These are phyloP conservation scores for Barnettozyma botsteinii DNA, from an alignment of 805 yeast species.

Conservation along the genomic window DNA sequence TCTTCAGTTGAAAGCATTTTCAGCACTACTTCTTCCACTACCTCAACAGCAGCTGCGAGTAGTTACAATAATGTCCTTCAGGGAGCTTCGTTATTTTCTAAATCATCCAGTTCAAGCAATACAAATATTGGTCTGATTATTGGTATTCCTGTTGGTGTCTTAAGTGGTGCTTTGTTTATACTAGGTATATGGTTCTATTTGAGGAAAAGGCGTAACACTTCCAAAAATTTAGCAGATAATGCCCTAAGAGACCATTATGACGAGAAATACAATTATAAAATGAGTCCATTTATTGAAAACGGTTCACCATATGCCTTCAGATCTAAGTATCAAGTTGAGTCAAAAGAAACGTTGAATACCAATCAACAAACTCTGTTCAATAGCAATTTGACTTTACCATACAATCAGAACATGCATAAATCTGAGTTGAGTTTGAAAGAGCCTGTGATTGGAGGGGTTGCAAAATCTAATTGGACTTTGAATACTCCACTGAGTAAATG, in stretches of 20 bases:
- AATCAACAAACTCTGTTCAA: not conserved
- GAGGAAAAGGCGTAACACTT: constrained; percentile 9
- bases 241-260: constrained; percentile 17
- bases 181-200: constrained; percentile 15
- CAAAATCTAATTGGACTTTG: constrained; percentile 18
- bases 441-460: constrained; percentile 8
- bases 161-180: constrained; percentile 11
- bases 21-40: not conserved
- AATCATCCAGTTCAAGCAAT: not conserved
- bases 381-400: not conserved
- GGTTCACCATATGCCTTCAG: constrained; percentile 10
- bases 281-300: constrained; percentile 7
- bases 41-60: not conserved
- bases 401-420: not conserved
- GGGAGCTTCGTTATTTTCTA: not conserved
- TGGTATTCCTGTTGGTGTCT: constrained; percentile 24
- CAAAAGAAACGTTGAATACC: not conserved
- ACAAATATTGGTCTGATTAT: constrained; percentile 20
- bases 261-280: constrained; percentile 22
- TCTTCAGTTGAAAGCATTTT: too few species aligned
- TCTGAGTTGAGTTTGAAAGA: constrained; percentile 20
- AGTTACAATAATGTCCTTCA: not conserved
- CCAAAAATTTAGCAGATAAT: constrained; percentile 3
- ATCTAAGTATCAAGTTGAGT: not conserved
- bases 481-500: constrained; percentile 25